Percentiles rank a stretch among this genome's conserved stretches.
Evolutionary conservation across 305 asterid genomes (phyloP).

Genomic region (Fraxinus nigra): DNA sequence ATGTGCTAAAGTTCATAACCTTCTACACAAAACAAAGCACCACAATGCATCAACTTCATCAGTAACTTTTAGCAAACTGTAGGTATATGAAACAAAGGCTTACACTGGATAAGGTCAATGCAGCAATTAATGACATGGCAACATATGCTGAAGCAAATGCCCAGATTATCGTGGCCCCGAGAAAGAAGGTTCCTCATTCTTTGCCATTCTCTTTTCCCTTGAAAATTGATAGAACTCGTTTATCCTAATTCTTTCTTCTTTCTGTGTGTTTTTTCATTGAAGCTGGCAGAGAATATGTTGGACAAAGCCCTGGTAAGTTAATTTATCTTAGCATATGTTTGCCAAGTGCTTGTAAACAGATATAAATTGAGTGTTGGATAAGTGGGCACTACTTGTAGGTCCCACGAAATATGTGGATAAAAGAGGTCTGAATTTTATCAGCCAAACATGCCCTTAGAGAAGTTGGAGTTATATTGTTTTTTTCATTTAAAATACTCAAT

Average conservation of each 20-base stretch:
- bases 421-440: neutral
- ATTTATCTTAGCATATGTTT: neutral
- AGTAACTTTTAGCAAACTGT: slow-evolving; percentile 28
- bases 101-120: slow-evolving; percentile 85
- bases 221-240: slow-evolving; percentile 12
- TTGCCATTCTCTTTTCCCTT: neutral
- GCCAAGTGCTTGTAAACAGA: neutral
- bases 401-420: neutral
- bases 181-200: slow-evolving; percentile 58
- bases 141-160: slow-evolving; percentile 79
- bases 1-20: neutral
- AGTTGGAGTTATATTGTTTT: neutral
- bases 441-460: neutral
- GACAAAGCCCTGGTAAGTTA: slow-evolving; percentile 83
- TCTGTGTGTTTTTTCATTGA: slow-evolving; percentile 29
- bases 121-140: slow-evolving; percentile 85
- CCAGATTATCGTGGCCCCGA: slow-evolving; percentile 81
- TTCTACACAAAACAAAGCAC: slow-evolving; percentile 1
- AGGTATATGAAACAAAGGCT: slow-evolving; percentile 97
- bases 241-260: slow-evolving; percentile 23
- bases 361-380: neutral
- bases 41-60: neutral
- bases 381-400: neutral
- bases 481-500: neutral
- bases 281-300: slow-evolving; percentile 75